These are phyloP conservation scores for Boletellus deceptivus DNA, from an alignment of 1,284 basidiomycete species.

Conservation along the genomic window DNA sequence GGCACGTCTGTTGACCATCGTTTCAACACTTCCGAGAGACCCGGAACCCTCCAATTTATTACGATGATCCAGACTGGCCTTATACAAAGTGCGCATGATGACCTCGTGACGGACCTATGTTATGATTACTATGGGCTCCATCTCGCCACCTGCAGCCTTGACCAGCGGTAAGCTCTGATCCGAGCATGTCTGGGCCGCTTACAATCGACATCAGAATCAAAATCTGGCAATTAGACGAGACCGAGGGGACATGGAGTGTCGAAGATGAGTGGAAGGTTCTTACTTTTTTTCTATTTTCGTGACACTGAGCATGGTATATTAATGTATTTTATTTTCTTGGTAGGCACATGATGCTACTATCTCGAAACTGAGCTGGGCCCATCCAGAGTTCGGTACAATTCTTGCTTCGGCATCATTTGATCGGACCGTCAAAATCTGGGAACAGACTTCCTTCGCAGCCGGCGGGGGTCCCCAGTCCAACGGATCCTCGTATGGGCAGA, in stretches of 20 bases:
- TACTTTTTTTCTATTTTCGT: not conserved
- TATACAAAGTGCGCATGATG: conserved; percentile 70
- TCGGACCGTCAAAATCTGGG: conserved; percentile 88
- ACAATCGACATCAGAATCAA: conserved; percentile 54
- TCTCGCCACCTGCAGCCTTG: conserved; percentile 73
- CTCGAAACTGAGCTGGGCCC: conserved; percentile 82
- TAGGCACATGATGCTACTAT: conserved; percentile 89
- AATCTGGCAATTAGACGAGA: conserved; percentile 74
- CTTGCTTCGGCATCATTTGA: conserved; percentile 86
- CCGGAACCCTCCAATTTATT: not conserved
- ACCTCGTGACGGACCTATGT: conserved; percentile 78
- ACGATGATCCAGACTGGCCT: conserved; percentile 73
- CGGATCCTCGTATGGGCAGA: conserved; percentile 20
- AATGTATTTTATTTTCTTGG: conserved; percentile 1
- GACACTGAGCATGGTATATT: conserved; percentile 1
- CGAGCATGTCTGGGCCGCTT: conserved; percentile 5
- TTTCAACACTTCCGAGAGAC: no score
- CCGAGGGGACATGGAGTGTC: conserved; percentile 66
- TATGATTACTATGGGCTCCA: conserved; percentile 89
- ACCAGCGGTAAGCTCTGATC: conserved; percentile 58
- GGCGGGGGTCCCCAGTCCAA: conserved; percentile 36
- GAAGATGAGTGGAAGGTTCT: conserved; percentile 88
- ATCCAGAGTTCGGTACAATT: conserved; percentile 85
- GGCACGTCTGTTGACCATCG: no score
- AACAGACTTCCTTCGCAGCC: conserved; percentile 50